Conservation (phyloP, 176 grass and related monocot genomes). For the Ensete glaucum region DNA sequence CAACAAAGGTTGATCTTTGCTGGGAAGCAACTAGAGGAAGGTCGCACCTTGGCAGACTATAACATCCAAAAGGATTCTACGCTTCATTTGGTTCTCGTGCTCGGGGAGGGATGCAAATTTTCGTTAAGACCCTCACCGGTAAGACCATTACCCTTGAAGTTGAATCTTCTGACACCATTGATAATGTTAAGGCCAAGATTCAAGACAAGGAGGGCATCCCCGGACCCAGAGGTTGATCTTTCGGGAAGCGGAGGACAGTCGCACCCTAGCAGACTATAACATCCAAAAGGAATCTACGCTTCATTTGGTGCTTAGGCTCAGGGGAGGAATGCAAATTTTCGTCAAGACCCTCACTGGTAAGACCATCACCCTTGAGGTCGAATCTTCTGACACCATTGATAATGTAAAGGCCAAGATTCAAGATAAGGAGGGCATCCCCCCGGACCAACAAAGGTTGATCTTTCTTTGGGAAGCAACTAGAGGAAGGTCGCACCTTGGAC, state of each 20-base stretch:
- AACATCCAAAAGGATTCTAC: constrained; percentile 20
- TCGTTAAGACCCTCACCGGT: constrained; percentile 4
- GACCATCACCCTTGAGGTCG: constrained; percentile 20
- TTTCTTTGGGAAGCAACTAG: constrained; percentile 7
- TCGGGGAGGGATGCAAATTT: constrained; percentile 20
- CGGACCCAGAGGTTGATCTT: background rate
- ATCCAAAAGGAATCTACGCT: constrained; percentile 6
- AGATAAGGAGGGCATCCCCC: constrained; percentile 17
- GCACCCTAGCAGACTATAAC: background rate
- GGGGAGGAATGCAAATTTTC: constrained; percentile 5
- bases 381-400: constrained; percentile 7
- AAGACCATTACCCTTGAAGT: constrained; percentile 16
- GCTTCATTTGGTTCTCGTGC: constrained; percentile 8
- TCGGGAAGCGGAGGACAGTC: background rate
- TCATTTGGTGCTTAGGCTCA: background rate
- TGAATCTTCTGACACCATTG: background rate
- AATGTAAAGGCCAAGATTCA: constrained; percentile 18
- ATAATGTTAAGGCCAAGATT: constrained; percentile 1
- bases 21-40: constrained; percentile 13
- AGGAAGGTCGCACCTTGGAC: constrained; percentile 14
- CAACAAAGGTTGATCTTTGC: constrained; percentile 20
- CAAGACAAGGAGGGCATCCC: constrained; percentile 10
- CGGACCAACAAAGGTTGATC: constrained; percentile 14
- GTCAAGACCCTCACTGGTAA: constrained; percentile 8
- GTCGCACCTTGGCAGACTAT: constrained; percentile 15